Base-by-base conservation (phyloP, 257 asterid genomes). In the Rehmannia glutinosa region DNA sequence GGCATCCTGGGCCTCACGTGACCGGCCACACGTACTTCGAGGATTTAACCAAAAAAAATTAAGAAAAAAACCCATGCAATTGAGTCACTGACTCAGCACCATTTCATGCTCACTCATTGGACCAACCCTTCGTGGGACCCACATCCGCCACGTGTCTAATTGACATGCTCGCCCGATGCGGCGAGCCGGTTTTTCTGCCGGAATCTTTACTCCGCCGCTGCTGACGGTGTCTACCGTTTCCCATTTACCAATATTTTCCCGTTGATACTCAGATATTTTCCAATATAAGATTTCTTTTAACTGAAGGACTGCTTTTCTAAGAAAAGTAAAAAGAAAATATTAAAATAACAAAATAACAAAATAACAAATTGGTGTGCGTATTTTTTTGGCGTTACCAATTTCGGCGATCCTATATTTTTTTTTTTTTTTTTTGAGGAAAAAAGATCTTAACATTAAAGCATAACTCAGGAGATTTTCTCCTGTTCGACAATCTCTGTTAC, bases 1-100 rank as follows among this genome's bases (percentile, higher is more conserved):
- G 68, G 93, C 86, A 78, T 81, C 85, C 82, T 83, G 90, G 96
- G 83, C 80, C 84, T 82, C 97, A 91, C 93, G 93, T 88, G 95
- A 84, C 71, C 52, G 65, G 75, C 62, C 82, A 81, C 97, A 78
- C 97, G 79, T 71, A 55, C 66, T 76, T 76, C 91, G 81, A 91
- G 95, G 76, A 7, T 3, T 4, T 17, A 2, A 32, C 36, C 64
- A 39, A 54, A 33, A 41, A 42, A 47, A 35, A 33, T 17, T 12
- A 25, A n/a, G n/a, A n/a, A n/a, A n/a, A n/a, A n/a, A n/a, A 45
- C 64, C 61, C 66, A 52, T 45, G 79, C 55, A 53, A 74, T 66
- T 77, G 80, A 77, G 64, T 79, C 50, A 51, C 30, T 71, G 78
- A 74, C 13, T 70, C 92, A 82, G 74, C 87, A 54, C 74, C 77